phyloP scores from a whole-genome alignment of 2,329 filamentous ascomycete genomes.

The Penicillium sp. region DNA sequence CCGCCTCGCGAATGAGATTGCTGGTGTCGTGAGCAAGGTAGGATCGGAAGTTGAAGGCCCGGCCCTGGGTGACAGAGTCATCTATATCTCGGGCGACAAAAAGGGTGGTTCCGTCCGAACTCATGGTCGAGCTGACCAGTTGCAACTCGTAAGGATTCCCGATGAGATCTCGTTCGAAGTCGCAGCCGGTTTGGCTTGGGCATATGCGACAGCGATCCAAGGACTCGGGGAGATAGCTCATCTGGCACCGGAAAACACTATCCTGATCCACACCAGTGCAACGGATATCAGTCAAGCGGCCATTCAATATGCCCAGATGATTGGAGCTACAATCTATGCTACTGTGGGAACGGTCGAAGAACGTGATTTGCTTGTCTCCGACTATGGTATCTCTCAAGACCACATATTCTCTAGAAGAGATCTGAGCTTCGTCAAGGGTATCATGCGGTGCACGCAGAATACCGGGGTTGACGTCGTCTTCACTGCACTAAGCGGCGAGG shows the following conservation, averaged over 20 bases:
- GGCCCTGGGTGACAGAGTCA: conserved; percentile 15
- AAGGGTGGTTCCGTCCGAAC: conserved; percentile 11
- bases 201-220: conserved; percentile 12
- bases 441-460: conserved; percentile 18
- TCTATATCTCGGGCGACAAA: neutral
- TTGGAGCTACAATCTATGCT: conserved; percentile 14
- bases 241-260: conserved; percentile 1
- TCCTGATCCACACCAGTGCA: conserved; percentile 25
- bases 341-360: conserved; percentile 18
- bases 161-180: conserved; percentile 7
- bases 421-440: conserved; percentile 12
- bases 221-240: conserved; percentile 12
- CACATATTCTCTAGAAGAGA: conserved; percentile 19
- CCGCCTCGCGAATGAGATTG: conserved; percentile 11
- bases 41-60: conserved; percentile 8
- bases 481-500: conserved; percentile 18
- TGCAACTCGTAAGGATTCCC: conserved; percentile 7
- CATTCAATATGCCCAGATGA: conserved; percentile 24
- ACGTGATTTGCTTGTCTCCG: conserved; percentile 7
- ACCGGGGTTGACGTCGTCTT: conserved; percentile 23
- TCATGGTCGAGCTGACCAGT: conserved; percentile 2
- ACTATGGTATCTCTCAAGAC: conserved; percentile 12
- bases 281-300: conserved; percentile 23
- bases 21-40: conserved; percentile 15
- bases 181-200: conserved; percentile 15